A percentile compares a stretch with the other conserved stretches of the same genome.
Evolutionary conservation across 257 asterid genomes (phyloP).

Genomic region (Penstemon barbatus): DNA sequence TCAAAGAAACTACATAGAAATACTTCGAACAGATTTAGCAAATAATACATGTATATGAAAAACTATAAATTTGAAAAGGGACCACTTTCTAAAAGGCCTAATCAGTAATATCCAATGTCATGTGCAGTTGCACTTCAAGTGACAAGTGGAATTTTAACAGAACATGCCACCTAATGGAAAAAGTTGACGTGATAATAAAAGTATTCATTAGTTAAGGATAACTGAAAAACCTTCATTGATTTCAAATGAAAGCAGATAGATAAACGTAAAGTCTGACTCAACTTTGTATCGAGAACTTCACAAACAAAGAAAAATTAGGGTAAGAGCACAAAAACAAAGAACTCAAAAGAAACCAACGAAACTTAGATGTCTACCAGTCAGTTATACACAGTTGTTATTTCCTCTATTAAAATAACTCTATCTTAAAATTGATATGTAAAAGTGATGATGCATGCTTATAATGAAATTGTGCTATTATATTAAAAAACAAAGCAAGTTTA

Average conservation of each 20-base stretch:
- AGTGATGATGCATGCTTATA: background rate
- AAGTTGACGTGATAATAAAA: background rate
- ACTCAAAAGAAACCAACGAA: too few relatives aligned
- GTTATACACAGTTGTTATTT: too few relatives aligned
- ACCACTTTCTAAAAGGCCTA: background rate
- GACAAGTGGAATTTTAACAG: background rate
- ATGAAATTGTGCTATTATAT: background rate
- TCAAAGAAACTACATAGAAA: background rate
- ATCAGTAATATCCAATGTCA: background rate
- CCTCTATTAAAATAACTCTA: background rate
- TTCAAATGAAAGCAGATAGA: constrained; percentile 15
- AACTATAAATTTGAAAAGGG: constrained; percentile 5
- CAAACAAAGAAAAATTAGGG: background rate
- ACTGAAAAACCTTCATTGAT: background rate
- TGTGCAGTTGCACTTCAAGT: background rate
- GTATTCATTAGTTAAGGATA: too few relatives aligned
- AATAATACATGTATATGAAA: constrained; percentile 4
- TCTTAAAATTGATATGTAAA: constrained; percentile 6
- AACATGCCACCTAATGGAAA: background rate
- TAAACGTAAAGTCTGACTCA: constrained; percentile 5
- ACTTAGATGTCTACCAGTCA: too few relatives aligned
- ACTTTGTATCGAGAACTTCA: background rate
- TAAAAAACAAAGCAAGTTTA: background rate
- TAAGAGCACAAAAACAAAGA: too few relatives aligned
- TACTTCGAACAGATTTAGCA: background rate